Conservation (phyloP, 306 rosid genomes). For the Astragalus membranaceus region DNA sequence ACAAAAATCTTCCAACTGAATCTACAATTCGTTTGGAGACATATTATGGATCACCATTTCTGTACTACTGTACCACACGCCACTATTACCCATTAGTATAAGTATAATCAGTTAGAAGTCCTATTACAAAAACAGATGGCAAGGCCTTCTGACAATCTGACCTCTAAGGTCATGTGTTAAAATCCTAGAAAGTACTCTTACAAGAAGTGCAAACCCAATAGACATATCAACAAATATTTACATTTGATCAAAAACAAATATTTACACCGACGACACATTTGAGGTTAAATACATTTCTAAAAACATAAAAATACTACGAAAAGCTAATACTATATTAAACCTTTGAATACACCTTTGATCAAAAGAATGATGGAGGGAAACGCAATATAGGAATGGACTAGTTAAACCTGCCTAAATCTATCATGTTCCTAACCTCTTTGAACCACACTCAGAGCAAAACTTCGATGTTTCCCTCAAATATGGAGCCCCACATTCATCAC, state of each 20-base stretch:
- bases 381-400: background rate
- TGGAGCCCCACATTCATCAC: slow-evolving; percentile 87
- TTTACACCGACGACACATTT: slow-evolving; percentile 13
- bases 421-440: slow-evolving; percentile 74
- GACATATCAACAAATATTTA: slow-evolving; percentile 17
- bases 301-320: background rate
- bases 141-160: too few relatives aligned
- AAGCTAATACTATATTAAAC: background rate
- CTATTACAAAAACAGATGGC: background rate
- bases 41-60: background rate
- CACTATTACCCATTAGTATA: background rate
- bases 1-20: background rate
- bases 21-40: background rate
- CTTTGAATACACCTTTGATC: background rate
- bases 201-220: background rate
- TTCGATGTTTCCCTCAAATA: slow-evolving; percentile 88
- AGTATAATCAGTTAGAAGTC: background rate
- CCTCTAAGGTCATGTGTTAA: too few relatives aligned
- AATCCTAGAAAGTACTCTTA: too few relatives aligned
- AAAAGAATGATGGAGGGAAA: background rate
- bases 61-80: background rate
- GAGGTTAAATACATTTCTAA: slow-evolving; percentile 8
- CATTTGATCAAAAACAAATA: slow-evolving; percentile 14
- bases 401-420: background rate
- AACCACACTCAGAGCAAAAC: slow-evolving; percentile 91